phyloP scores from a whole-genome alignment of 169 alveolate genomes.

The Eimeria sp. region DNA sequence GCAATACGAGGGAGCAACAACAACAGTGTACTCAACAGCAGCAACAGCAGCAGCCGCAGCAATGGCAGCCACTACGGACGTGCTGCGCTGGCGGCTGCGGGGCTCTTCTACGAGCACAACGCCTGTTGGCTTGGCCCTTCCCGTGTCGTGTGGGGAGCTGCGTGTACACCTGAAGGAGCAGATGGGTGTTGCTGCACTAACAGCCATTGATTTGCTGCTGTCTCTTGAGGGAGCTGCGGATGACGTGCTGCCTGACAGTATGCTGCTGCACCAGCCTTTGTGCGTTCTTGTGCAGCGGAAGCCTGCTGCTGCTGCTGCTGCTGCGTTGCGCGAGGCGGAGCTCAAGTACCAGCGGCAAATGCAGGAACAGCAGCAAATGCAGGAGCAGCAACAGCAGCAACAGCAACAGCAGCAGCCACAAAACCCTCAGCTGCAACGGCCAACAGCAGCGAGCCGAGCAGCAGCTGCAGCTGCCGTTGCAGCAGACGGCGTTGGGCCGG shows the following conservation, averaged over 20 bases:
- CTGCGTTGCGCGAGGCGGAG: conserved; percentile 41
- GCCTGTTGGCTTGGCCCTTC: conserved; percentile 28
- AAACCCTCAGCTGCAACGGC: neutral
- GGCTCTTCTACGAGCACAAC: conserved; percentile 41
- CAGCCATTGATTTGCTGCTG: conserved; percentile 64
- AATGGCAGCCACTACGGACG: neutral
- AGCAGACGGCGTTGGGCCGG: neutral
- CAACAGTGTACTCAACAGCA: neutral
- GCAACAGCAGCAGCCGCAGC: conserved; percentile 19
- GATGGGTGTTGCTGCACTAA: conserved; percentile 18
- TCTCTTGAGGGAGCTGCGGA: conserved; percentile 42
- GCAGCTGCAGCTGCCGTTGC: conserved; percentile 27
- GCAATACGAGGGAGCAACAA: neutral
- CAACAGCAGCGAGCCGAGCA: conserved; percentile 15
- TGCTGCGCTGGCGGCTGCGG: conserved; percentile 69
- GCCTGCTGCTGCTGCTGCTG: conserved; percentile 68
- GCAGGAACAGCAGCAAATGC: conserved; percentile 22
- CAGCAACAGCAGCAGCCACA: neutral
- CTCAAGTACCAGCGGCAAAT: neutral
- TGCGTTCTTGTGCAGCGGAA: conserved; percentile 52
- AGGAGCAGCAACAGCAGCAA: conserved; percentile 17
- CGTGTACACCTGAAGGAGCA: no score
- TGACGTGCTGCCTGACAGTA: conserved; percentile 36
- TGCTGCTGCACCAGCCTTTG: conserved; percentile 66
- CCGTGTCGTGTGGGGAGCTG: conserved; percentile 57